These are phyloP conservation scores for Stylonectria norvegica DNA, from an alignment of 2,329 filamentous ascomycete species.

Conservation along the genomic window DNA sequence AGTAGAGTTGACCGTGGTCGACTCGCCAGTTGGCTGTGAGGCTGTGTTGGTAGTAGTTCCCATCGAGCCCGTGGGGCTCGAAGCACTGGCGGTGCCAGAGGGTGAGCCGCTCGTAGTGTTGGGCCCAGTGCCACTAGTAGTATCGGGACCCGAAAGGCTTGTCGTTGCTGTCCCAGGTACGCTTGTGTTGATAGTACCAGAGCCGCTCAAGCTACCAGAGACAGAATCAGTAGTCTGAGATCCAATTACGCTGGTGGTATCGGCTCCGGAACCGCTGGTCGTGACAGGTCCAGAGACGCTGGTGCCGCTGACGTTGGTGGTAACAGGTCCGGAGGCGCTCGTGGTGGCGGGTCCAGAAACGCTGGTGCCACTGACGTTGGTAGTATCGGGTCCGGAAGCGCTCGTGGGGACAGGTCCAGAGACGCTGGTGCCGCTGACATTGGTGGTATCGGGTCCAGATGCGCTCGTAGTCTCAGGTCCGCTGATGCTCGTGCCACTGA, in stretches of 20 bases:
- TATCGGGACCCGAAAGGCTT: too few relatives aligned
- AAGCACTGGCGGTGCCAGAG: background rate
- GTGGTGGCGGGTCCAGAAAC: too few relatives aligned
- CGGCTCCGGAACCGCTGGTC: too few relatives aligned
- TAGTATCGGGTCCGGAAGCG: too few relatives aligned
- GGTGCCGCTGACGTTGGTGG: too few relatives aligned
- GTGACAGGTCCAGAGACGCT: background rate
- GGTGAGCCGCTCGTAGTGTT: background rate
- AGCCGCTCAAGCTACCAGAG: too few relatives aligned
- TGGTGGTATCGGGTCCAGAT: conserved; percentile 3
- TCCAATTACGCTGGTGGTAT: too few relatives aligned
- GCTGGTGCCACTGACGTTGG: too few relatives aligned
- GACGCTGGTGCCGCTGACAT: background rate
- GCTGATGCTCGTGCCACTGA: background rate
- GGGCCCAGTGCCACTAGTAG: background rate
- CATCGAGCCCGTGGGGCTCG: background rate
- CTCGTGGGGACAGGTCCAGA: too few relatives aligned
- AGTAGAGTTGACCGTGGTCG: background rate
- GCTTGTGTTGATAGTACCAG: too few relatives aligned
- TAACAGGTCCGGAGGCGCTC: too few relatives aligned
- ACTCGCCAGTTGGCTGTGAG: background rate
- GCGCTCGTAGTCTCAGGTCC: conserved; percentile 1
- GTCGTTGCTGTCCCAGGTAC: too few relatives aligned
- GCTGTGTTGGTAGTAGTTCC: background rate
- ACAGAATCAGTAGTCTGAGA: background rate